Percentiles rank a stretch among this genome's conserved stretches.
phyloP scores from a whole-genome alignment of 305 asterid species.

The Solanum hybrid region DNA sequence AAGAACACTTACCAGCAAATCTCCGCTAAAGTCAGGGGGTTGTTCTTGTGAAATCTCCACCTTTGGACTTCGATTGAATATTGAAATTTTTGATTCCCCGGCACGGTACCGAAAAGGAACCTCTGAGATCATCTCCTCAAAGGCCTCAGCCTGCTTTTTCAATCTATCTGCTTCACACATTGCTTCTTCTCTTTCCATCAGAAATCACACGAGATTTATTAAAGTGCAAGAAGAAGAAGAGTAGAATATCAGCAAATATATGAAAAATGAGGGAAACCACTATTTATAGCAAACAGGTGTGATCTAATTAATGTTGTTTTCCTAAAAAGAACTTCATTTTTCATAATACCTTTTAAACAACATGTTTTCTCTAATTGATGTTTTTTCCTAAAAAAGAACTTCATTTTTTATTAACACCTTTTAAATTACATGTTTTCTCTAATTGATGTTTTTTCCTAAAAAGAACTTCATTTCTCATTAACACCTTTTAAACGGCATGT shows the following conservation, averaged over 20 bases:
- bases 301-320: too few species aligned
- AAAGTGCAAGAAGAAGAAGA: background rate
- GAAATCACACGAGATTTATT: background rate
- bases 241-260: background rate
- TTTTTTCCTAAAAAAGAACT: too few species aligned
- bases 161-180: background rate
- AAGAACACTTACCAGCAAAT: background rate
- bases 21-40: background rate
- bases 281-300: background rate
- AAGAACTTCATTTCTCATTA: too few species aligned
- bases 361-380: too few species aligned
- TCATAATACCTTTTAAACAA: too few species aligned
- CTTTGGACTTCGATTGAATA: background rate
- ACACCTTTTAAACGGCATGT: too few species aligned
- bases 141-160: background rate
- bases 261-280: background rate
- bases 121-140: background rate
- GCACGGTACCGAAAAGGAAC: background rate
- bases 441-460: too few species aligned
- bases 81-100: background rate
- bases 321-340: too few species aligned
- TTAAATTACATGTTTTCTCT: too few species aligned
- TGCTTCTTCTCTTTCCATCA: background rate
- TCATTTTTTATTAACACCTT: too few species aligned
- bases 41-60: background rate